Evolutionary conservation across 2,329 filamentous ascomycete species (phyloP), one percentile per base, ranked within the genome.

Genomic region (Septoria petroselini): DNA sequence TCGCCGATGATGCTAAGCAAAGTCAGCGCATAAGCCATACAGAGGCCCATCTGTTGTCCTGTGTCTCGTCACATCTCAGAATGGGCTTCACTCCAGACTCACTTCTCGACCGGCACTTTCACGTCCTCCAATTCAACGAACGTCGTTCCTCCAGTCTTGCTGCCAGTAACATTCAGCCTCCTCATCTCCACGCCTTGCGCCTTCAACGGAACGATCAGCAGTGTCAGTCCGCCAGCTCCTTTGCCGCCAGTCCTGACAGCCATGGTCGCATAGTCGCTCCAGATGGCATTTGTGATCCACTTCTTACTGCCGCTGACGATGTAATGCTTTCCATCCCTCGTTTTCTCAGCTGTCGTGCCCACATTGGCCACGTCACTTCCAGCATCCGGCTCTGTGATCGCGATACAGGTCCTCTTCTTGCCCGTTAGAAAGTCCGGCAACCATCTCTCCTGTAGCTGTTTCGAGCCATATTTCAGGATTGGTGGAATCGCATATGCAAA

Each of bases 51-150:
- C n/a, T n/a, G n/a, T n/a, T n/a, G n/a, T n/a, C n/a, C n/a, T n/a
- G n/a, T n/a, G n/a, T n/a, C n/a, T n/a, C n/a, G n/a, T n/a, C n/a
- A n/a, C n/a, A n/a, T n/a, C n/a, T n/a, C n/a, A n/a, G n/a, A n/a
- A n/a, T n/a, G n/a, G n/a, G n/a, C n/a, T n/a, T n/a, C n/a, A n/a
- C n/a, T n/a, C n/a, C n/a, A n/a, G n/a, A n/a, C n/a, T n/a, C n/a
- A n/a, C n/a, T 88, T 88, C 60, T 78, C 77, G 0, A 80, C 76
- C 0, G 84, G 84, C 1, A 89, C 85, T 44, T 79, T 76, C 19
- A 88, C 85, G 42, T 88, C 83, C 59, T 88, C 84, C 1, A 89
- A 73, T 62, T 86, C 83, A 58, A 88, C 88, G 65, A 81, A 88
- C 0, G 85, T 86, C 1, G 85, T 88, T 2, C 85, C 85, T 1